Percentiles rank a stretch among this genome's conserved stretches.
phyloP scores from a whole-genome alignment of 192 early-diverging fungal species.

The Coemansia sp. region DNA sequence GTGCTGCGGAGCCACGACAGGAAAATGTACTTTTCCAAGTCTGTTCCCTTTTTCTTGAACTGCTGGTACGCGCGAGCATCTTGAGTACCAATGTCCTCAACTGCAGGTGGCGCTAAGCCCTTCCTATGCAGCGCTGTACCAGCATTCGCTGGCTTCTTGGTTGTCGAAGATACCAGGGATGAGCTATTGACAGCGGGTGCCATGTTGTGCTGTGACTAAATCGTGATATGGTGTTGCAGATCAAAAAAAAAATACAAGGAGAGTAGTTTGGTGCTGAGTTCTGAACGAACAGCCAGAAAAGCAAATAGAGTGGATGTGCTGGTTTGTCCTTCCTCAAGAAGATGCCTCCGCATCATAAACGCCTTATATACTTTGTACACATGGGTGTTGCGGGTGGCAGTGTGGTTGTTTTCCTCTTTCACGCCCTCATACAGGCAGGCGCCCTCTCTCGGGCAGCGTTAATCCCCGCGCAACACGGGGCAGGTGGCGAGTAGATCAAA shows the following conservation, averaged over 20 bases:
- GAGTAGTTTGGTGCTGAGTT: neutral
- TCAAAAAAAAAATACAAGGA: neutral
- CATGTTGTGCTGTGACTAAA: slow-evolving; percentile 1
- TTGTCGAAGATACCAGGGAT: slow-evolving; percentile 6
- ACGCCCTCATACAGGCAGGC: neutral
- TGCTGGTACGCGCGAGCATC: slow-evolving; percentile 71
- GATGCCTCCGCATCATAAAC: neutral
- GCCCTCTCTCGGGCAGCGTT: neutral
- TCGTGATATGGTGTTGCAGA: neutral
- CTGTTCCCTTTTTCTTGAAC: slow-evolving; percentile 64
- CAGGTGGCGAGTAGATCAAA: neutral
- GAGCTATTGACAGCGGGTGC: neutral
- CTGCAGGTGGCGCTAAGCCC: slow-evolving; percentile 70
- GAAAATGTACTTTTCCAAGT: slow-evolving; percentile 84
- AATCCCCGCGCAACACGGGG: slow-evolving; percentile 11
- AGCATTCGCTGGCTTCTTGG: slow-evolving; percentile 19
- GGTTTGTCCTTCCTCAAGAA: neutral
- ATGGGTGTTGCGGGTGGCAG: neutral
- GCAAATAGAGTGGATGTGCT: neutral
- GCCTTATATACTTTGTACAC: neutral
- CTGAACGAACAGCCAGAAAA: neutral
- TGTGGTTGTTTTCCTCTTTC: neutral
- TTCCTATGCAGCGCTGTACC: slow-evolving; percentile 59
- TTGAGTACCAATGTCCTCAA: slow-evolving; percentile 74
- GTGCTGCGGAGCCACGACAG: slow-evolving; percentile 79